Evolutionary conservation across 1,284 basidiomycete genomes (phyloP).

Genomic region (Pyrrhoderma lamaoense): DNA sequence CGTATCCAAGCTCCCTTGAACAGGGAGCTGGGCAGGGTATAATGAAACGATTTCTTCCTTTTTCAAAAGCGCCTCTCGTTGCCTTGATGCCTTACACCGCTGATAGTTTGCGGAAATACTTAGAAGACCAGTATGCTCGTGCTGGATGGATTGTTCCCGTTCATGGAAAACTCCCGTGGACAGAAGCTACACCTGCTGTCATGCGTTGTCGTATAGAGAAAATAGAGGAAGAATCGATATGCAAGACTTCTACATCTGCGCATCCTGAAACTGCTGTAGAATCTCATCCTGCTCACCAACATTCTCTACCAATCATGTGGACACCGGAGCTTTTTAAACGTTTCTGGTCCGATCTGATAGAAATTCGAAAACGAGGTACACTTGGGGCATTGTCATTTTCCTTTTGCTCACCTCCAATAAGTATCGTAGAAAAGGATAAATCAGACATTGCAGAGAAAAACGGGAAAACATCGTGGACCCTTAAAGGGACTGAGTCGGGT

Average conservation of each 20-base stretch:
- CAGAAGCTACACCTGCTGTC: constrained; percentile 37
- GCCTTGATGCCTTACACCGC: constrained; percentile 38
- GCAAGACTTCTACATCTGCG: too few species aligned
- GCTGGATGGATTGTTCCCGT: constrained; percentile 59
- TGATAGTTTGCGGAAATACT: constrained; percentile 25
- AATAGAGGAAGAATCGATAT: too few species aligned
- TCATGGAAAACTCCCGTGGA: constrained; percentile 48
- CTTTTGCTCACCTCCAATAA: constrained; percentile 35
- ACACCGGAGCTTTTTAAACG: constrained; percentile 35
- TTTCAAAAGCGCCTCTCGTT: constrained; percentile 25
- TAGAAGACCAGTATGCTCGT: constrained; percentile 32
- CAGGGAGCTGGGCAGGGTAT: neutral
- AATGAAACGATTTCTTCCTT: constrained; percentile 10
- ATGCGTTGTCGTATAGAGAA: constrained; percentile 25
- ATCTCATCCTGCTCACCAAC: too few species aligned
- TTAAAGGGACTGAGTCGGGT: constrained; percentile 19
- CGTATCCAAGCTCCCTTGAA: constrained; percentile 17
- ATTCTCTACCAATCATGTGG: constrained; percentile 43
- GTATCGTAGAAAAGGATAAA: constrained; percentile 1
- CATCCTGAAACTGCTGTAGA: too few species aligned
- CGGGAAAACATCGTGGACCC: constrained; percentile 18
- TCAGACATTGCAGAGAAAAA: constrained; percentile 16
- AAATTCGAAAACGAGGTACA: constrained; percentile 31
- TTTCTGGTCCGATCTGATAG: constrained; percentile 49
- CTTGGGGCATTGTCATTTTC: constrained; percentile 47